Conservation (phyloP, 768 basidiomycete species). For the Lactarius deliciosus region DNA sequence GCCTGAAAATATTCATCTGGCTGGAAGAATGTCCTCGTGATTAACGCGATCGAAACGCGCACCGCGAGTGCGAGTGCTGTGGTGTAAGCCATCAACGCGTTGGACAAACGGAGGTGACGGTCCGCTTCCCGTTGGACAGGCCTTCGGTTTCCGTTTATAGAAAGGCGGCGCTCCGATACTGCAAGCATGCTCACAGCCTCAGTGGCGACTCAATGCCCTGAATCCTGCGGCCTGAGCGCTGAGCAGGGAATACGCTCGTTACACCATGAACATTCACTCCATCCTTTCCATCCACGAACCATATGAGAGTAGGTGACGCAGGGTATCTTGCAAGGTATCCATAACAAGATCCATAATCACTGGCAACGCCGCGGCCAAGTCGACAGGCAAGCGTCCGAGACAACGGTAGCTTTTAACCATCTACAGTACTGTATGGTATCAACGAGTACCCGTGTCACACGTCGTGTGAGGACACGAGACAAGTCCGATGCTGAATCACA, state of each 20-base stretch:
- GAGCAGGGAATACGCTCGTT: too few species aligned
- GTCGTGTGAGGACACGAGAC: neutral
- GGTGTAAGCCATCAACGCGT: conserved; percentile 1
- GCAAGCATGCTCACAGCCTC: too few species aligned
- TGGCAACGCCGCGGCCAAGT: neutral
- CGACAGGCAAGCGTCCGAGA: neutral
- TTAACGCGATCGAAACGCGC: conserved; percentile 62
- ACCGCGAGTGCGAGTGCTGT: conserved; percentile 43
- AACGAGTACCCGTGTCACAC: neutral
- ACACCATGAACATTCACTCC: neutral
- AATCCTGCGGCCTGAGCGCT: too few species aligned
- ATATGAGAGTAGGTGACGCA: too few species aligned
- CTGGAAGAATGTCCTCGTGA: conserved; percentile 87
- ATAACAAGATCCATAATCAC: too few species aligned
- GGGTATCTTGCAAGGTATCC: too few species aligned
- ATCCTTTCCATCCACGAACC: neutral
- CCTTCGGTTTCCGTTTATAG: neutral
- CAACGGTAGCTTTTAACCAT: neutral
- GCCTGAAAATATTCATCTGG: conserved; percentile 98
- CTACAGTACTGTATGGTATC: neutral
- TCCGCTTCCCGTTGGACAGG: neutral
- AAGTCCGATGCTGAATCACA: neutral
- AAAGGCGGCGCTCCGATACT: too few species aligned
- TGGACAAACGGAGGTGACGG: neutral
- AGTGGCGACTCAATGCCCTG: too few species aligned